A percentile compares a stretch with the other conserved stretches of the same genome.
Conservation (phyloP, 2,329 filamentous ascomycete genomes). For the Madurella mycetomatis region DNA sequence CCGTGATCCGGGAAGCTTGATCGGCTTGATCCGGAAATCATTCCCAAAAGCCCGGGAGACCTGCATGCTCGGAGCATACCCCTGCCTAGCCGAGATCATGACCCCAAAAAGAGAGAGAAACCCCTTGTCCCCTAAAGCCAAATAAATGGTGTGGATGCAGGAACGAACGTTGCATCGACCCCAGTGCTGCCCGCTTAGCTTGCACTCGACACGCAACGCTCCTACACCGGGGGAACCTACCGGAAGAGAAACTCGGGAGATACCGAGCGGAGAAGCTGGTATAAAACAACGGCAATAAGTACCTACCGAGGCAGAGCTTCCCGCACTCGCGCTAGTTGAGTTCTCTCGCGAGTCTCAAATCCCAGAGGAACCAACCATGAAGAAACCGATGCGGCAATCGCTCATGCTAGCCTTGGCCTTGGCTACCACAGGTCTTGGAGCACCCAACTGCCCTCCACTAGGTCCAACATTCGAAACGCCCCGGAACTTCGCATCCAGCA, state of each 20-base stretch:
- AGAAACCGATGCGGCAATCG: neutral
- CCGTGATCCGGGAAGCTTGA: neutral
- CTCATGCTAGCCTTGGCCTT: slow-evolving; percentile 23
- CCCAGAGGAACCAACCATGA: neutral
- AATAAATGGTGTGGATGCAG: too few species aligned
- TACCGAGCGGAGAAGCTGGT: too few species aligned
- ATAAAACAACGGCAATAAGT: too few species aligned
- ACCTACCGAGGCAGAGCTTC: too few species aligned
- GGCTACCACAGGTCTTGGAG: slow-evolving; percentile 9
- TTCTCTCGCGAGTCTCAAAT: neutral
- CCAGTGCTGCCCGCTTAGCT: too few species aligned
- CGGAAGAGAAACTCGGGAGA: too few species aligned
- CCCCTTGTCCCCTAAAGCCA: too few species aligned
- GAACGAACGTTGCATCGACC: too few species aligned
- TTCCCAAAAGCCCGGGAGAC: neutral
- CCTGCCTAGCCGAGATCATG: neutral
- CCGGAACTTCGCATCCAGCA: slow-evolving; percentile 27
- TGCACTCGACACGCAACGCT: too few species aligned
- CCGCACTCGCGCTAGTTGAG: too few species aligned
- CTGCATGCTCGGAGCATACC: neutral
- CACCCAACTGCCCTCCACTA: slow-evolving; percentile 33
- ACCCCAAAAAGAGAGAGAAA: neutral
- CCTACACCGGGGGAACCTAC: too few species aligned
- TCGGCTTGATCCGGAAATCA: neutral
- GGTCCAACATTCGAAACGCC: slow-evolving; percentile 34